phyloP scores from a whole-genome alignment of 805 yeast species.

The Komagataella populi region DNA sequence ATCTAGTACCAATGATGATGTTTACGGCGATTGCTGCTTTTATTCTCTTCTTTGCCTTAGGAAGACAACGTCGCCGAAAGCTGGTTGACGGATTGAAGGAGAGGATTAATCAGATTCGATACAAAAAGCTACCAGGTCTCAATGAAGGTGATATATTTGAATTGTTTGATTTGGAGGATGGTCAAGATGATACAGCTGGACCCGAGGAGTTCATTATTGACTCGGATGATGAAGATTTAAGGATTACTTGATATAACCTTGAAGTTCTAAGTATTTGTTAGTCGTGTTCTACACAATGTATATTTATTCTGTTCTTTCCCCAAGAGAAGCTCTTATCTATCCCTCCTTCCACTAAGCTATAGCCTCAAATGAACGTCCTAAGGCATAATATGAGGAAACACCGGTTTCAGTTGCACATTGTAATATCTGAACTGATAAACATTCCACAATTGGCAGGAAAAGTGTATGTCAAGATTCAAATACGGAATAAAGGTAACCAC shows the following conservation, averaged over 20 bases:
- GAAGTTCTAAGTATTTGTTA: background rate
- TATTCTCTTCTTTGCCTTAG: background rate
- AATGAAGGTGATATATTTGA: background rate
- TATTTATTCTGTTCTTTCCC: background rate
- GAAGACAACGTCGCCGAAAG: background rate
- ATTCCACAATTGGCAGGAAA: slow-evolving; percentile 69
- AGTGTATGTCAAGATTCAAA: slow-evolving; percentile 37
- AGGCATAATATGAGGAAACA: slow-evolving; percentile 3
- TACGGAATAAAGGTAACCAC: slow-evolving; percentile 7
- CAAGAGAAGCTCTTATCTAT: background rate
- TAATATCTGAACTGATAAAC: slow-evolving; percentile 62
- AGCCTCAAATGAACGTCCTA: background rate
- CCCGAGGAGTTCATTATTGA: background rate
- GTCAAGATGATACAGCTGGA: background rate
- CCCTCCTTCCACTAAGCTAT: background rate
- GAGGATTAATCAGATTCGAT: background rate
- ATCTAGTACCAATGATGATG: background rate
- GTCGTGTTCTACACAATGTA: background rate
- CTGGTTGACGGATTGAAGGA: background rate
- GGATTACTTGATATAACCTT: background rate
- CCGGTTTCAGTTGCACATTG: slow-evolving; percentile 45
- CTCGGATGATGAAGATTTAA: background rate
- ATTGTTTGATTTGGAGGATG: background rate
- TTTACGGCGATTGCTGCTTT: background rate
- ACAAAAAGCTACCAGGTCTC: background rate